These are phyloP conservation scores for Pseudozyma sp. DNA, from an alignment of 1,284 basidiomycete genomes.

Conservation along the genomic window DNA sequence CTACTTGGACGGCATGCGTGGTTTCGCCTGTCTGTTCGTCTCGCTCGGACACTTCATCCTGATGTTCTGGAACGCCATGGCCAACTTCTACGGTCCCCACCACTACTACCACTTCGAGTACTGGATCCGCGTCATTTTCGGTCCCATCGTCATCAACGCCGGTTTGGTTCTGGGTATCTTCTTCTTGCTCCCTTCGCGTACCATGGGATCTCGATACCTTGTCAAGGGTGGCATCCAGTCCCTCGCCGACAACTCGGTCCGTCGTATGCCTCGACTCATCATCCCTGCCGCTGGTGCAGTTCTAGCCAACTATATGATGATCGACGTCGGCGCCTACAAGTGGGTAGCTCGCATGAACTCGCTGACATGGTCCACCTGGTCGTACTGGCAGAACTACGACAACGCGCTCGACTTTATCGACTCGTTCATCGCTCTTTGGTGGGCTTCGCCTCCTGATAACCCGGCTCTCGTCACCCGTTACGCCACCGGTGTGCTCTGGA, in stretches of 20 bases:
- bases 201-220: constrained; percentile 58
- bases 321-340: constrained; percentile 56
- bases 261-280: constrained; percentile 59
- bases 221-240: constrained; percentile 52
- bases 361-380: constrained; percentile 59
- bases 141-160: constrained; percentile 54
- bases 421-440: constrained; percentile 57
- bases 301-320: constrained; percentile 58
- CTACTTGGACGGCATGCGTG: constrained; percentile 60
- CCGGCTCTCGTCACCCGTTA: constrained; percentile 55
- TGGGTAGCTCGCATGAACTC: constrained; percentile 56
- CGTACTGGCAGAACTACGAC: constrained; percentile 59
- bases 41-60: constrained; percentile 60
- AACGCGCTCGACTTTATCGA: constrained; percentile 53
- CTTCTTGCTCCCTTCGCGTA: constrained; percentile 56
- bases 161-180: constrained; percentile 59
- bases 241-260: constrained; percentile 54
- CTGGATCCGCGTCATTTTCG: constrained; percentile 54
- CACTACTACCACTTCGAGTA: constrained; percentile 53
- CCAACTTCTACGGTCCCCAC: constrained; percentile 37
- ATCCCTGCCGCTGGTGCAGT: constrained; percentile 52
- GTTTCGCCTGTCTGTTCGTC: constrained; percentile 60
- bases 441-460: constrained; percentile 44
- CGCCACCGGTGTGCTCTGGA: constrained; percentile 65
- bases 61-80: constrained; percentile 57